phyloP scores from a whole-genome alignment of 2,329 filamentous ascomycete species.

The Clarireedia hainanense region DNA sequence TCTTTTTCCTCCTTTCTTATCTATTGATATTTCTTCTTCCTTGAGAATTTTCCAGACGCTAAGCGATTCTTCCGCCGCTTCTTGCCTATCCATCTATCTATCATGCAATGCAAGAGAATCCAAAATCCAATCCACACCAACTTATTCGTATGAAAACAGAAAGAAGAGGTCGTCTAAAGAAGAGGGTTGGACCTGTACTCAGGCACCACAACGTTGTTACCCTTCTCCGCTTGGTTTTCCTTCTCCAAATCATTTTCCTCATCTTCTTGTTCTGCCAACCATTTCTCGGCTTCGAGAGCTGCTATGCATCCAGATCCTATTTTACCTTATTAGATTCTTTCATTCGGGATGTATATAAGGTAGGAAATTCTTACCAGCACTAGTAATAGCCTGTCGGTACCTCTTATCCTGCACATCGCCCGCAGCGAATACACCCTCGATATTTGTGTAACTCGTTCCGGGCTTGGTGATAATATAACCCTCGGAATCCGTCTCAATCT shows the following conservation, averaged over 20 bases:
- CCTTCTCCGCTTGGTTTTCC: constrained; percentile 33
- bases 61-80: neutral
- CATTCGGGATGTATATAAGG: neutral
- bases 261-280: constrained; percentile 57
- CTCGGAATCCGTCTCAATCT: constrained; percentile 80
- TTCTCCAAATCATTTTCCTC: constrained; percentile 30
- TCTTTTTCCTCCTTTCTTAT: neutral
- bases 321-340: neutral
- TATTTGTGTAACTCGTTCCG: constrained; percentile 78
- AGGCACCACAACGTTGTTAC: constrained; percentile 45
- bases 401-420: constrained; percentile 98
- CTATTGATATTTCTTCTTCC: neutral
- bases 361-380: constrained; percentile 63
- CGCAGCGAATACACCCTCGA: constrained; percentile 90
- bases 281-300: constrained; percentile 93
- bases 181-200: constrained; percentile 59
- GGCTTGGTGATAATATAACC: constrained; percentile 87
- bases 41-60: neutral
- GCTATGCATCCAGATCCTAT: constrained; percentile 89
- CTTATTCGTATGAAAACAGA: neutral
- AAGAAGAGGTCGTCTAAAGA: constrained; percentile 34
- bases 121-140: neutral
- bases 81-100: neutral
- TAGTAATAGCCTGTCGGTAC: constrained; percentile 96
- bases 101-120: neutral